Evolutionary conservation across 1,284 basidiomycete species (phyloP), one percentile per base, ranked within the genome.

Genomic region (Leccinum solheimii): DNA sequence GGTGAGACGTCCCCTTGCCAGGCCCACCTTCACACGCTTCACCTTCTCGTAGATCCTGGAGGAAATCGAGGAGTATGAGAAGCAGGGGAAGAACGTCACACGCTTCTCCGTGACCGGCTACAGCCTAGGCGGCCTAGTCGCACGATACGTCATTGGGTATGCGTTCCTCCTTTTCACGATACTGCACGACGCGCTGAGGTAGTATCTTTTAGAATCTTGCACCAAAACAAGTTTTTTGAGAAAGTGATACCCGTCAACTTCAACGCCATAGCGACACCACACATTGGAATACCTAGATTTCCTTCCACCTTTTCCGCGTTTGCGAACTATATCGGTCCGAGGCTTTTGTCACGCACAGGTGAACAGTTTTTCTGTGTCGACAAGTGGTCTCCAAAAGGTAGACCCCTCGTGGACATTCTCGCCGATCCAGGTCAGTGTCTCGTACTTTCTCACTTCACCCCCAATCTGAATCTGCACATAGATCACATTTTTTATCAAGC

Each of bases 181-280:
- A 27, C 19, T 38, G 19, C 34, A 56, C 10, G 50, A 50, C 38
- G 14, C 23, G 56, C 61, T 67, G 51, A 68, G 26, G 52, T 23
- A 7, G 11, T 8, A n/a, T 36, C 27, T 50, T 30, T 27, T 21
- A 81, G 85, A 2, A 82, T 94, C 49, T 79, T 95, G 27, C 80
- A 87, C 63, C 84, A 89, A 48, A 81, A 83, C 55, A 77, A 80
- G 10, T 90, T 94, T 76, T 94, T 94, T 72, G 79, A 86, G 2
- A 77, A 78, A 2, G 80, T 92, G 50, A 76, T 79, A 34, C 89
- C 91, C 0, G 81, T 91, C 60, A 92, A 92, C 70, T 94, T 95
- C 72, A 86, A 86, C 57, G 93, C 93, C 0, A 79, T 95, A 58
- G 91, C 93, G 2, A 93, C 94, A 0, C 93, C 94, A 1, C 88